Conservation (phyloP, 257 asterid species). For the Catharanthus roseus region DNA sequence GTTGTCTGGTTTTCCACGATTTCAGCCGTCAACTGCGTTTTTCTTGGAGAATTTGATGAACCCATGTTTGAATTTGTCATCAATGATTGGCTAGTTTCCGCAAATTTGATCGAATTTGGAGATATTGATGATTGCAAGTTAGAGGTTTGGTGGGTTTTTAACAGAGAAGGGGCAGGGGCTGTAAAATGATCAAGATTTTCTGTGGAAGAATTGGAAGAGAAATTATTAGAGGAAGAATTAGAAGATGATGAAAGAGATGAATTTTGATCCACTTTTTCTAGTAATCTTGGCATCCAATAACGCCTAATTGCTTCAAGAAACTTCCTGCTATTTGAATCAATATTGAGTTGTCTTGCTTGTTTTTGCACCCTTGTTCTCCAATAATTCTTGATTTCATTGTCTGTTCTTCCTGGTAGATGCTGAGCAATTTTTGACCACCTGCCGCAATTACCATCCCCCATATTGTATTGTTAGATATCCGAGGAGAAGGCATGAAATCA, state of each 20-base stretch:
- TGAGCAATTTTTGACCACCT: constrained; percentile 91
- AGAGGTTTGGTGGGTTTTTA: too few species aligned
- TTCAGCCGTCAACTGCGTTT: constrained; percentile 12
- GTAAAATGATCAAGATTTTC: constrained; percentile 30
- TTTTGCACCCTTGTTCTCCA: constrained; percentile 92
- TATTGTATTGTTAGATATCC: neutral
- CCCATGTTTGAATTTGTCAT: constrained; percentile 5
- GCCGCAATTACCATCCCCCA: neutral
- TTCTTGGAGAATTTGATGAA: constrained; percentile 11
- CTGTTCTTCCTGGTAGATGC: constrained; percentile 77
- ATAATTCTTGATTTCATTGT: constrained; percentile 79
- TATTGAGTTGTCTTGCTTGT: constrained; percentile 71
- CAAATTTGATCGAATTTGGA: constrained; percentile 18
- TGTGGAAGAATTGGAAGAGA: constrained; percentile 19
- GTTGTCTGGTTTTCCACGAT: constrained; percentile 1
- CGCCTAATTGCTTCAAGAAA: constrained; percentile 59
- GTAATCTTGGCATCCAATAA: constrained; percentile 67
- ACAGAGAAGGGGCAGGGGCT: constrained; percentile 4
- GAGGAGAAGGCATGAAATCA: neutral
- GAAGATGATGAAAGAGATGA: constrained; percentile 29
- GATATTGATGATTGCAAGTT: too few species aligned
- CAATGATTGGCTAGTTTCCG: neutral
- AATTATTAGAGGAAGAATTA: too few species aligned
- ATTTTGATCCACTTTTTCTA: constrained; percentile 49
- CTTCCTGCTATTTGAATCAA: constrained; percentile 68